Conservation (phyloP, 441 rosid genomes). For the Pelargonium cotyledonis region DNA sequence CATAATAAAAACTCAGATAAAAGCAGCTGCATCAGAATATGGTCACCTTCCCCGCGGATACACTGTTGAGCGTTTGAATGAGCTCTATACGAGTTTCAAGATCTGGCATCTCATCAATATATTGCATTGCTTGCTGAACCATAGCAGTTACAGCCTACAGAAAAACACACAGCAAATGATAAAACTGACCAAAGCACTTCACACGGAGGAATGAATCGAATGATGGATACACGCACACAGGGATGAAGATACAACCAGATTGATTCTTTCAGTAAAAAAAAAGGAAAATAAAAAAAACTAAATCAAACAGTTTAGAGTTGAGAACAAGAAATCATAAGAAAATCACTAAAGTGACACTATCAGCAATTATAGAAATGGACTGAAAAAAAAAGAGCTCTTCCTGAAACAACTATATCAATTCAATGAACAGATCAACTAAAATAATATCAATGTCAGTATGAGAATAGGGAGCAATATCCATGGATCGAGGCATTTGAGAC, state of each 20-base stretch:
- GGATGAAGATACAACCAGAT: not conserved
- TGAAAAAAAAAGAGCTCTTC: not conserved
- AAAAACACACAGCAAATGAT: not conserved
- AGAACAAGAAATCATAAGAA: not conserved
- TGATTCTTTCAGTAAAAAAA: not conserved
- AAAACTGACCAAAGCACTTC: not conserved
- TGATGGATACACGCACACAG: not conserved
- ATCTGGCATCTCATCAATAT: constrained; percentile 90
- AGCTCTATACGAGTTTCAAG: constrained; percentile 81
- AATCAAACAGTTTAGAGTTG: not conserved
- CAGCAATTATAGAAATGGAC: too few relatives aligned
- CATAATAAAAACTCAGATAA: not conserved
- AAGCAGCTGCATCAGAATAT: not conserved
- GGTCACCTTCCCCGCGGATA: constrained; percentile 87
- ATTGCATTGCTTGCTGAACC: constrained; percentile 97
- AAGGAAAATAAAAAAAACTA: not conserved
- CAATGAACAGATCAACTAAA: not conserved
- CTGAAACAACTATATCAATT: not conserved
- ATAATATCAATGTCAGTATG: too few relatives aligned
- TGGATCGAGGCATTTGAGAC: too few relatives aligned
- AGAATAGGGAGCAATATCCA: too few relatives aligned
- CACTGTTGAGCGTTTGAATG: constrained; percentile 72
- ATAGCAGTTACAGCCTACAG: constrained; percentile 79
- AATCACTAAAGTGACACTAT: too few relatives aligned
- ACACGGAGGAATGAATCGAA: not conserved